These are phyloP conservation scores for Castanopsis chinensis DNA, from an alignment of 306 rosid genomes.

Conservation along the genomic window DNA sequence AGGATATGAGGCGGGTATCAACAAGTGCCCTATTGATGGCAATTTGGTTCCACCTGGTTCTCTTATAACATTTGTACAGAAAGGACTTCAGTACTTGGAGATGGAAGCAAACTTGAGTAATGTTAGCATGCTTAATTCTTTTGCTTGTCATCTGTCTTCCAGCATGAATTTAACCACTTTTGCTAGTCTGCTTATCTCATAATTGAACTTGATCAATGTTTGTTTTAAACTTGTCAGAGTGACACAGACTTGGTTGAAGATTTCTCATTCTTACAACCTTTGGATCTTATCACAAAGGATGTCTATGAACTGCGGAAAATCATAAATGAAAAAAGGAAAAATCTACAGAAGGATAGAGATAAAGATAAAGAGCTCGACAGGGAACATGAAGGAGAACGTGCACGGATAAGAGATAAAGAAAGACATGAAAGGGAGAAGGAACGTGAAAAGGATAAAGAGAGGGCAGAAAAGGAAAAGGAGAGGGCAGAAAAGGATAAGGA, in stretches of 20 bases:
- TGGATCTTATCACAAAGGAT: constrained; percentile 92
- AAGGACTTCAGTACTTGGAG: constrained; percentile 96
- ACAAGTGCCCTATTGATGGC: constrained; percentile 83
- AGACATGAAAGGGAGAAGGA: constrained; percentile 45
- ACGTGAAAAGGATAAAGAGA: constrained; percentile 52
- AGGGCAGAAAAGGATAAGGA: constrained; percentile 62
- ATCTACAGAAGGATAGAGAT: constrained; percentile 55
- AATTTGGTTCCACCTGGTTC: constrained; percentile 86
- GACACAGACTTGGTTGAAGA: constrained; percentile 90
- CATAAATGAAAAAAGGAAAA: constrained; percentile 68
- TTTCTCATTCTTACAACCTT: constrained; percentile 86
- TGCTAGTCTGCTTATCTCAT: constrained; percentile 20
- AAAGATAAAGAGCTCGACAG: constrained; percentile 55
- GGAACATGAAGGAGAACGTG: constrained; percentile 67
- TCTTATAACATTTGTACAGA: constrained; percentile 83
- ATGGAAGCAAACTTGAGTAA: constrained; percentile 98
- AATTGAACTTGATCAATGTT: constrained; percentile 55
- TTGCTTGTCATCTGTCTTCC: constrained; percentile 3
- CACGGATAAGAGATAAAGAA: constrained; percentile 69
- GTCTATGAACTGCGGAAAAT: constrained; percentile 74
- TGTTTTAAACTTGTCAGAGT: constrained; percentile 85
- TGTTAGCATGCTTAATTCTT: constrained; percentile 58
- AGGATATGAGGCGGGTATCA: constrained; percentile 93
- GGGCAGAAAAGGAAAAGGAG: constrained; percentile 54
- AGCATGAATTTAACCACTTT: constrained; percentile 13